Base-by-base conservation (phyloP, 805 yeast species). In the Ogataea nonfermentans region DNA sequence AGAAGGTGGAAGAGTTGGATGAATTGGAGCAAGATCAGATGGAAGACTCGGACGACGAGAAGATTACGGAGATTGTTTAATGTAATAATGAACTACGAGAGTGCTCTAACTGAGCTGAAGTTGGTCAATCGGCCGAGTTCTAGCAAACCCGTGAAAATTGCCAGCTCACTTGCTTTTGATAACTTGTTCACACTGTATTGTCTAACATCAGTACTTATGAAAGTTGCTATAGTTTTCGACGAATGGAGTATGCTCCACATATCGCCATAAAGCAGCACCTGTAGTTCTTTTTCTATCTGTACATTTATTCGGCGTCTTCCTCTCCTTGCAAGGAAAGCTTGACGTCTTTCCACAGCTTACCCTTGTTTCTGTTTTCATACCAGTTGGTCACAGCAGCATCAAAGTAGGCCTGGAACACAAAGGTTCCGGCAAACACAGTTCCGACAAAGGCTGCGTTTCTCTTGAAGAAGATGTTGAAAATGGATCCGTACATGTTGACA, bases 371-470 rank as follows among this genome's bases (percentile, higher is more conserved):
- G 65, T 68, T 65, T 58, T 81, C 85, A 71, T 80, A 84, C 83
- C 83, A 84, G 34, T 57, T 59, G 56, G 83, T 84, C 48, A 84
- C 71, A 47, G 74, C 81, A 46, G 66, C 62, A 61, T 85, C 93
- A 52, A 84, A 84, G 58, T 73, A 72, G 36, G 80, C 81, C 71
- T 87, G 91, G 77, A 89, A 88, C 48, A 80, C 79, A 61, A 90
- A 90, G 33, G 97, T 89, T 56, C 85, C 79, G 35, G 79, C 83
- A 54, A 90, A 83, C 46, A 90, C 73, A 47, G 93, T 72, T 51
- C 87, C 86, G 47, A 90, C 95, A 67, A 76, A 87, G 48, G 84
- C 73, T 33, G 97, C 78, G 79, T 91, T 90, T 77, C 96, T 86
- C 78, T 87, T 87, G 77, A 86, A 81, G 41, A 84, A 55, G 25